Conservation (phyloP, 768 basidiomycete species). For the Phlebiopsis gigantea region DNA sequence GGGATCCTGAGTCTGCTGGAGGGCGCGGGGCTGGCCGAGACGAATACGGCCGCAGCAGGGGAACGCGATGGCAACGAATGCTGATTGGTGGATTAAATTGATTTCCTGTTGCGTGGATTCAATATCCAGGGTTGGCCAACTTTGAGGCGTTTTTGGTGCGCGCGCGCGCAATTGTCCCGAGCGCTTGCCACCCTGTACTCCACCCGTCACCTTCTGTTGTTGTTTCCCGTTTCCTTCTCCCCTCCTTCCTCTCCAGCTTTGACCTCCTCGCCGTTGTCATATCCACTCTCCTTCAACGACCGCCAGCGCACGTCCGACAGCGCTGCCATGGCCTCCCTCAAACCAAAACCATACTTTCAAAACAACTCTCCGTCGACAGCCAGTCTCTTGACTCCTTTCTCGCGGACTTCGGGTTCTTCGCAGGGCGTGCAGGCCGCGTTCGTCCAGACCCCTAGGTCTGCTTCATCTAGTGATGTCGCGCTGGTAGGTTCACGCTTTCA, state of each 20-base stretch:
- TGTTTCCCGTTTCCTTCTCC: not conserved
- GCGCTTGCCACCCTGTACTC: not conserved
- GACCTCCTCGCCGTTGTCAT: not conserved
- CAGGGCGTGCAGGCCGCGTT: conserved; percentile 19
- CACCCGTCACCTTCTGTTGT: not conserved
- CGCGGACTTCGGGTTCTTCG: conserved; percentile 2
- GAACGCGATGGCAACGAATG: not conserved
- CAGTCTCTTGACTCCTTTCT: conserved; percentile 5
- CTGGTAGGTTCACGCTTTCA: conserved; percentile 32
- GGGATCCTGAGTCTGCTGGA: conserved; percentile 46
- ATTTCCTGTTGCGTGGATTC: not conserved
- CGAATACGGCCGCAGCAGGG: not conserved
- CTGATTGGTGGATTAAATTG: not conserved
- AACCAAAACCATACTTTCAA: conserved; percentile 8
- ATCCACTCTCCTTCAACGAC: not conserved
- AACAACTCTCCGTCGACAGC: conserved; percentile 7
- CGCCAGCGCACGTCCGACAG: conserved; percentile 5
- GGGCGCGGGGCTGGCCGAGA: conserved; percentile 27
- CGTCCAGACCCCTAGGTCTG: conserved; percentile 17
- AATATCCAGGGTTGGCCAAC: not conserved
- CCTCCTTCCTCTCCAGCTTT: not conserved
- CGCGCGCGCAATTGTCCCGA: not conserved
- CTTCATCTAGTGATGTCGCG: conserved; percentile 38
- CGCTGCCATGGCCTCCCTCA: conserved; percentile 9
- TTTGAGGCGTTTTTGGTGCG: not conserved